Evolutionary conservation across 179 eudicot species (phyloP).

Genomic region (Silene vulgaris): DNA sequence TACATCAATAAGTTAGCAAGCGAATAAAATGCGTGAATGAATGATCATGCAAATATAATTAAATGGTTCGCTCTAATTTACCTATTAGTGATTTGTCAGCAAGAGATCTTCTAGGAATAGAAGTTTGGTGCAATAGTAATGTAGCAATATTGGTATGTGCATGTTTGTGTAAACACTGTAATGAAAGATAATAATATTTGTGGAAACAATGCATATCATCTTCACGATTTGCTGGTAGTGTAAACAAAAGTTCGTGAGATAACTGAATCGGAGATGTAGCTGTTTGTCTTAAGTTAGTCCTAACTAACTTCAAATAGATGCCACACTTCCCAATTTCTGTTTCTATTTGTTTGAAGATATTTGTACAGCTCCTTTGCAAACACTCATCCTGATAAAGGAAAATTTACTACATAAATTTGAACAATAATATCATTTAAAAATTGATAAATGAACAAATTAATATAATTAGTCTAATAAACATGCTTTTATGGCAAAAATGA

Average conservation of each 20-base stretch:
- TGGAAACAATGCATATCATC: slow-evolving; percentile 34
- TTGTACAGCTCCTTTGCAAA: slow-evolving; percentile 33
- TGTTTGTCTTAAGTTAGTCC: slow-evolving; percentile 5
- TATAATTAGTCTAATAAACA: no score
- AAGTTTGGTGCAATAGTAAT: slow-evolving; percentile 19
- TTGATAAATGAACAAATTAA: no score
- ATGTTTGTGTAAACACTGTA: slow-evolving; percentile 5
- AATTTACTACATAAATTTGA: not conserved
- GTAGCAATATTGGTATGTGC: slow-evolving; percentile 19
- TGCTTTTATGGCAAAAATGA: not conserved
- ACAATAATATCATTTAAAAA: not conserved
- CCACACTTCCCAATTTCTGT: slow-evolving; percentile 25
- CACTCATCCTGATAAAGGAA: slow-evolving; percentile 33
- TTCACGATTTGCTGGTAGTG: slow-evolving; percentile 30
- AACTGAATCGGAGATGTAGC: slow-evolving; percentile 14
- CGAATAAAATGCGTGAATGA: not conserved
- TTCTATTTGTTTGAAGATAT: slow-evolving; percentile 34
- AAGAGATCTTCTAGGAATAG: slow-evolving; percentile 45
- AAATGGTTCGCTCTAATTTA: slow-evolving; percentile 2
- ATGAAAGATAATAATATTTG: slow-evolving; percentile 10
- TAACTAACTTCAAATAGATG: slow-evolving; percentile 20
- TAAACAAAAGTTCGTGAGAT: slow-evolving; percentile 20
- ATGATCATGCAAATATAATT: not conserved
- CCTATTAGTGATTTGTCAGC: slow-evolving; percentile 18
- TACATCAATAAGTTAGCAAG: slow-evolving; percentile 13